These are phyloP conservation scores for Monilinia vaccinii-corymbosi DNA, from an alignment of 2,329 filamentous ascomycete genomes.

Conservation along the genomic window DNA sequence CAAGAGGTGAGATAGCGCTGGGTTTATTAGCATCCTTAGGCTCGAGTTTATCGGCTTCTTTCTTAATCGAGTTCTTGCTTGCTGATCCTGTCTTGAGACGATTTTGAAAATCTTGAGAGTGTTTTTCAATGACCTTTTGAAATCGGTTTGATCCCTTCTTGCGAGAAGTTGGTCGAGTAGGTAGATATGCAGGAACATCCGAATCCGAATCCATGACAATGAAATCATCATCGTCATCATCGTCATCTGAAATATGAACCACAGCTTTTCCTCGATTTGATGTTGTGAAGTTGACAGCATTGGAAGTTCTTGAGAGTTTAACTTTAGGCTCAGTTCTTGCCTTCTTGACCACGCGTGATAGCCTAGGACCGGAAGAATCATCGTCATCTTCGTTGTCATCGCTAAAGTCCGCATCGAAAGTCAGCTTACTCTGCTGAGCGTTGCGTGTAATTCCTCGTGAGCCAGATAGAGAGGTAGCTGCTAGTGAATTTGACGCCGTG, in stretches of 20 bases:
- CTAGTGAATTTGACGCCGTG: slow-evolving; percentile 17
- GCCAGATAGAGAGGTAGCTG: slow-evolving; percentile 29
- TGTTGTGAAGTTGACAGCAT: slow-evolving; percentile 19
- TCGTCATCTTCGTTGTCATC: slow-evolving; percentile 12
- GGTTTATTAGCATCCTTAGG: slow-evolving; percentile 15
- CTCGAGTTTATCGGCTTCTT: slow-evolving; percentile 2
- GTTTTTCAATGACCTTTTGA: background rate
- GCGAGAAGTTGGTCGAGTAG: background rate
- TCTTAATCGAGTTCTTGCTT: background rate
- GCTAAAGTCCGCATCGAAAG: slow-evolving; percentile 8
- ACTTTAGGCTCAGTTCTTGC: slow-evolving; percentile 24
- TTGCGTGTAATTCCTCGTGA: slow-evolving; percentile 17
- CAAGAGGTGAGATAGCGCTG: background rate
- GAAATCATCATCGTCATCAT: slow-evolving; percentile 17
- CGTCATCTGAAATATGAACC: slow-evolving; percentile 15
- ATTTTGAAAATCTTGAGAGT: slow-evolving; percentile 1
- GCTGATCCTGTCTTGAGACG: background rate
- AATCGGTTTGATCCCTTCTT: background rate
- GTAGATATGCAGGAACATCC: slow-evolving; percentile 11
- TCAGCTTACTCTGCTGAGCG: slow-evolving; percentile 12
- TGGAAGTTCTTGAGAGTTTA: slow-evolving; percentile 22
- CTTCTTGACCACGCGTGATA: slow-evolving; percentile 12
- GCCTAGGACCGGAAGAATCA: slow-evolving; percentile 2
- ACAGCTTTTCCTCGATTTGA: slow-evolving; percentile 12
- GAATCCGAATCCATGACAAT: slow-evolving; percentile 17